Evolutionary conservation across 805 yeast genomes (phyloP), one percentile per base, ranked within the genome.

Genomic region (Spathaspora boniae): DNA sequence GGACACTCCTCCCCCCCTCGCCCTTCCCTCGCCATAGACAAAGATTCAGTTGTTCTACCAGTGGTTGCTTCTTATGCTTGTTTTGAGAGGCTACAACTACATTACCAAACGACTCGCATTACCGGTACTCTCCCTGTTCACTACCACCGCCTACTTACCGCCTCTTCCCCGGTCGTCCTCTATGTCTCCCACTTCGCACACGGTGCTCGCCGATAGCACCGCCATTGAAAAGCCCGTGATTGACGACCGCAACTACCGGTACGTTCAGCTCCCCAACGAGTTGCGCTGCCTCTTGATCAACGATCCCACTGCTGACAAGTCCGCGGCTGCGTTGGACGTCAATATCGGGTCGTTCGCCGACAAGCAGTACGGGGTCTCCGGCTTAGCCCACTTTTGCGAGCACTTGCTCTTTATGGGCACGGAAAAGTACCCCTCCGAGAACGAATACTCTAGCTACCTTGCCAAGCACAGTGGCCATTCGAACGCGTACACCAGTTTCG

Each of bases 401-500:
- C 72, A 84, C 56, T 65, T 84, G 41, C 64, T 83, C 41, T 83
- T 83, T 56, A 80, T 83, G 86, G 91, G 91, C 15, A 83, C 91
- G 5, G 68, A 71, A 42, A 82, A 82, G 57, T 83, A 78, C 51
- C 93, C 91, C 1, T 65, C 68, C 31, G 93, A 83, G 50, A 81
- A 80, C 53, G 91, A 81, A 43, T 83, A 83, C 56, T 60, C 82
- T 29, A 76, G 81, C 34, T 93, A 72, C 56, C 64, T 91, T 37
- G 72, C 94, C 6, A 79, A 82, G 42, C 94, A 93, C 53, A 82
- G 89, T 26, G 98, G 98, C 14, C 74, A 74, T 42, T 84, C 94
- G 23, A 91, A 91, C 55, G 98, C 98, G 1, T 91, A 82, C 59
- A 91, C 98, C 1, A 81, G 95, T 2, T 68, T 87, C 3, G 82